Base-by-base conservation (phyloP, 352 stramenopile species). In the Pythium diclinum region DNA sequence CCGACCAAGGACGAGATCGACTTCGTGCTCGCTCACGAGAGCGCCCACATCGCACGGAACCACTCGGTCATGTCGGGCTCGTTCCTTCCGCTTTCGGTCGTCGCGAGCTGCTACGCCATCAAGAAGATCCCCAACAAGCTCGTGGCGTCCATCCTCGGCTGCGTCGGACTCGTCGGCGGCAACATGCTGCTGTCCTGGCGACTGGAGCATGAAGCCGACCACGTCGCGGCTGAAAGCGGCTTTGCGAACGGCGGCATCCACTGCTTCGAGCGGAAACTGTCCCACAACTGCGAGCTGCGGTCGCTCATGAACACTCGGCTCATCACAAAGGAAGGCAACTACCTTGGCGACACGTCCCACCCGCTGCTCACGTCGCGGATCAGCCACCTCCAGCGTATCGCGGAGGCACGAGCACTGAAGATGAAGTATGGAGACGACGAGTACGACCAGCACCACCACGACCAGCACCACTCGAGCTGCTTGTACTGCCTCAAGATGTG, bases 21-120 rank as follows among this genome's bases (percentile, higher is more conserved):
- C 62, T 95, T 95, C 58, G 83, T 93, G 14, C 66, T 95, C 5
- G 86, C 86, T 6, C 86, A 93, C 55, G 86, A 95, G 58, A 88
- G 82, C 64, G 76, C 85, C 6, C 84, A 95, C 64, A 90, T 95
- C 40, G 84, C 84, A 40, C 85, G 86, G 55, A 94, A 92, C 69
- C 83, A 94, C 68, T 76, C 78, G 53, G 73, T 94, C 46, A 74
- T 83, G 56, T 90, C 79, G 8, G 79, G 72, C 0, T 70, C 72
- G 2, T 88, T 86, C 46, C 67, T 92, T 17, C 86, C 83, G 7
- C 32, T 81, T 16, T 89, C 84, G 21, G 72, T 94, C 8, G n/a
- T 92, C 1, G 69, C 67, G 25, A 83, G 72, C 52, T 85, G 69
- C 36, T 76, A 78, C 14, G 64, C 68, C 23, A 88, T 88, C 56